Base-by-base conservation (phyloP, 2,329 filamentous ascomycete species). In the Leptographium flavum region DNA sequence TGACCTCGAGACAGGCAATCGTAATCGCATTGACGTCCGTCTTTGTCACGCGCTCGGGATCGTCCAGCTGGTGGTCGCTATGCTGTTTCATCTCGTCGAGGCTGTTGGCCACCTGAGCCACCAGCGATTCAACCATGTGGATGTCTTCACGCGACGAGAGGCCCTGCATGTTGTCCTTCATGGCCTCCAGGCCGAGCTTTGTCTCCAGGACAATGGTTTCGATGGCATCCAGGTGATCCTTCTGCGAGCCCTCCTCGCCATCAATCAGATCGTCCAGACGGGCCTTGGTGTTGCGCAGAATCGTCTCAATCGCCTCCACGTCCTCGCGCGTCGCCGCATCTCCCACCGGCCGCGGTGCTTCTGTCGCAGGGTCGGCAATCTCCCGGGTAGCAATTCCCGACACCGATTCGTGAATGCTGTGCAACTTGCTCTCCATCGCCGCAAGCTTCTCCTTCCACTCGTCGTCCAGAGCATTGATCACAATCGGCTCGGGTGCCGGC, bases 251-350 rank as follows among this genome's bases (percentile, higher is more conserved):
- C 47, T 83, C 78, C 30, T 87, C 82, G 4, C 78, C 73, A 42
- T 88, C 75, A 42, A 94, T 74, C 19, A 77, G 60, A 48, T 94
- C 87, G 47, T 95, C 90, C 10, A 96, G 68, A 39, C 84, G 84
- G 5, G 81, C 79, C 59, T 95, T 95, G 28, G 87, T 88, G 58
- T 94, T 94, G 36, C 83, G 79, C 13, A 96, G 71, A 41, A 96
- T 79, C 0, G 83, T 93, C 61, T 95, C 90, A 47, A 96, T 88
- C 11, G 87, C 87, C 49, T 90, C 79, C 0, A 88, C 85, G 54
- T 96, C 88, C 52, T 94, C 87, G 57, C 85, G 85, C 28, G 71
- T 78, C 6, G 82, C 79, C 3, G 70, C 60, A 32, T 79, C 76
- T 3, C 55, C 56, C 5, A 50, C 46, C 1, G 42, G 21, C 2